Base-by-base conservation (phyloP, 441 rosid species). In the Erysimum pusillum region DNA sequence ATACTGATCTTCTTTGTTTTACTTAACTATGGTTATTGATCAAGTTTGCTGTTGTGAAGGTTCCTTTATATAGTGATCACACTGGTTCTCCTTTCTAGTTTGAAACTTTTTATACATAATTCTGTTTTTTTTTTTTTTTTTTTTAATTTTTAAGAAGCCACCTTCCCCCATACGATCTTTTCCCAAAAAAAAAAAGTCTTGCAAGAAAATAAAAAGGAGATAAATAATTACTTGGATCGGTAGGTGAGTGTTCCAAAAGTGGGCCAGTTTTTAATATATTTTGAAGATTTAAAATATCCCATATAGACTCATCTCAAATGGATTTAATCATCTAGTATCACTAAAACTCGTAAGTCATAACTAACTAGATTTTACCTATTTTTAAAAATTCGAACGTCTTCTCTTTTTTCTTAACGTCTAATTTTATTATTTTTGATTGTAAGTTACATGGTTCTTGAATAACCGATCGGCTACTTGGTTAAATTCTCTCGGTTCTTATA, bases 21-120 rank as follows among this genome's bases (percentile, higher is more conserved):
- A 70, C 38, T 71, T 64, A 38, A 67, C 38, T 71, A 46, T 57
- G 73, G 20, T 18, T 54, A 22, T 65, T 65, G 52, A 62, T 39
- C n/a, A 39, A 22, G 49, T 42, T 28, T 64, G 67, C 3, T 20
- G 7, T 63, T 56, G 54, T 20, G 73, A 28, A 58, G 57, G 44
- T 38, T 58, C 74, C 41, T 58, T 77, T 77, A 77, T 77, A 77
- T 77, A 77, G 76, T 68, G 45, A 65, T 31, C 63, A 77, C 22
- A 57, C 0, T 38, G 61, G 46, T 45, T 5, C 36, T 41, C 67
- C 35, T 57, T 71, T 77, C 57, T 41, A n/a, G 5, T 41, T 65
- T 49, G 32, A 38, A 54, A 17, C 12, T 17, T 69, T 61, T 69
- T 53, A 49, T 38, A 38, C 22, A 9, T 63, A 57, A 58, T 58